phyloP scores from a whole-genome alignment of 208 protist genomes.

The Leishmania tarentolae region DNA sequence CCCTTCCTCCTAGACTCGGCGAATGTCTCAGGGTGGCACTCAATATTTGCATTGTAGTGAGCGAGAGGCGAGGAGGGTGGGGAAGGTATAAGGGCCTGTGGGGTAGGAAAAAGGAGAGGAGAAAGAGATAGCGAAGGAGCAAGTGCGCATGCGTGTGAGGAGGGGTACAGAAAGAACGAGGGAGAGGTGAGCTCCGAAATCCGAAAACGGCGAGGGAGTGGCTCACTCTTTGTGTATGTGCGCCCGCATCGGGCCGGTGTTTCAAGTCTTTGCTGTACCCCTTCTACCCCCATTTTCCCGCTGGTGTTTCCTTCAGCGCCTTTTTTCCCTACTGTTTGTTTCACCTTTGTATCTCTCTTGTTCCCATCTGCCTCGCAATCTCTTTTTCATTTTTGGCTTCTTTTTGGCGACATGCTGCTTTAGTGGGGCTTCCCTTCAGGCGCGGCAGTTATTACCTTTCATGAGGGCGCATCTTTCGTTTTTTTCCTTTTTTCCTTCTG shows the following conservation, averaged over 20 bases:
- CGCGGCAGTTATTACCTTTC: not conserved
- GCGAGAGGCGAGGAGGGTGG: constrained; percentile 4
- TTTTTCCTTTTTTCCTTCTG: not conserved
- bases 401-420: constrained; percentile 12
- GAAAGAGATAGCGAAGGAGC: not conserved
- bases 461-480: constrained; percentile 1
- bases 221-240: not conserved
- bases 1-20: not conserved
- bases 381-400: constrained; percentile 13
- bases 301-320: constrained; percentile 3
- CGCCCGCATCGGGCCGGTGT: not conserved
- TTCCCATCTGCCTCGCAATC: not conserved
- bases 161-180: constrained; percentile 1
- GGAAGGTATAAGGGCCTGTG: not conserved
- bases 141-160: not conserved
- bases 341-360: not conserved
- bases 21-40: not conserved
- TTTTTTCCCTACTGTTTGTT: constrained; percentile 1
- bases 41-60: not conserved
- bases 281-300: not conserved
- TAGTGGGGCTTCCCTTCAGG: constrained; percentile 5
- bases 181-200: constrained; percentile 1
- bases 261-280: not conserved
- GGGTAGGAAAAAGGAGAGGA: constrained; percentile 10
- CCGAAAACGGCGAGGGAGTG: not conserved